Conservation (phyloP, 306 rosid genomes). For the Rosa lucieae region DNA sequence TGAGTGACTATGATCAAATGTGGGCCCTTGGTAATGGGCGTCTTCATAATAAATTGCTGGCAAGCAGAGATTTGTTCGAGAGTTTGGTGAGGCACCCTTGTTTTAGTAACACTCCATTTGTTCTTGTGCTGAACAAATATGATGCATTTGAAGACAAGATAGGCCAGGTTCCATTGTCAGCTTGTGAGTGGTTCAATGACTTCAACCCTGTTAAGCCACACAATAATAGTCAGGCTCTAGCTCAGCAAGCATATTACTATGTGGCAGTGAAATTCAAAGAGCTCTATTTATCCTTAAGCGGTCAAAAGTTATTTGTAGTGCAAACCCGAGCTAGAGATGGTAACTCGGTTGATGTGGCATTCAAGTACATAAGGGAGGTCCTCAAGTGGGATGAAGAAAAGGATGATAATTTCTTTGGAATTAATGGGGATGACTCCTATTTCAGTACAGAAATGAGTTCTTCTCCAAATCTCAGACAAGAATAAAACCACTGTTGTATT, state of each 20-base stretch:
- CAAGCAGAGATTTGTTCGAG: conserved; percentile 74
- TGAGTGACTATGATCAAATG: conserved; percentile 79
- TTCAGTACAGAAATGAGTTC: conserved; percentile 74
- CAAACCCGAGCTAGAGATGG: conserved; percentile 70
- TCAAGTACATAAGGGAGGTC: conserved; percentile 75
- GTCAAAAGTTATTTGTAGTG: conserved; percentile 68
- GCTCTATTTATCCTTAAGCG: conserved; percentile 56
- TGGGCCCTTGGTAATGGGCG: conserved; percentile 48
- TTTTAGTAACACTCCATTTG: conserved; percentile 67
- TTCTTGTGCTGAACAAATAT: conserved; percentile 74
- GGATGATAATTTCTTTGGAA: conserved; percentile 54
- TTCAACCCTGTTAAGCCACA: conserved; percentile 73
- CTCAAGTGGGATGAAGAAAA: conserved; percentile 86
- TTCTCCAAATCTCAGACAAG: conserved; percentile 56
- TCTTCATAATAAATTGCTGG: conserved; percentile 64
- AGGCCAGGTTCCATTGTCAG: conserved; percentile 57
- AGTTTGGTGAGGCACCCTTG: conserved; percentile 73
- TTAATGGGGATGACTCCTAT: conserved; percentile 62
- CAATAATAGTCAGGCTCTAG: conserved; percentile 60
- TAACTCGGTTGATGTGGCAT: conserved; percentile 65
- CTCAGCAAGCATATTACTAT: conserved; percentile 76
- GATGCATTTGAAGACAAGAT: conserved; percentile 82
- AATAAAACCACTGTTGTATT: conserved; percentile 34
- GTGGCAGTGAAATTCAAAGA: conserved; percentile 85
- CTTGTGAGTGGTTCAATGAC: conserved; percentile 82